phyloP scores from a whole-genome alignment of 768 basidiomycete species.

The Mycena rebaudengoi region DNA sequence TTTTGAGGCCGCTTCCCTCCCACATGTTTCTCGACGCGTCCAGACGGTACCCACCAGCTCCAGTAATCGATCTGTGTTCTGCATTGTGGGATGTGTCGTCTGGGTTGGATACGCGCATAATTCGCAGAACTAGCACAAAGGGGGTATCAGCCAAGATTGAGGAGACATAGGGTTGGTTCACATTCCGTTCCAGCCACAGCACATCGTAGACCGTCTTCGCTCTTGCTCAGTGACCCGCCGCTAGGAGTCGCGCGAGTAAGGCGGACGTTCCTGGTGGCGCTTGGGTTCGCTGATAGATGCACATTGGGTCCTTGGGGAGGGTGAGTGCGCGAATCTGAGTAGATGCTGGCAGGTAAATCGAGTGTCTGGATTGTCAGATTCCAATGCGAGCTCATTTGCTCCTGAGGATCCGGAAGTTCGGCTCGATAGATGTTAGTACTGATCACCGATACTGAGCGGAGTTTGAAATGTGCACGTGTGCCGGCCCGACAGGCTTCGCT shows the following conservation, averaged over 20 bases:
- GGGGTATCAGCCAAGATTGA: background rate
- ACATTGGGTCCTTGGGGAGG: conserved; percentile 47
- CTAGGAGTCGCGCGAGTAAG: conserved; percentile 64
- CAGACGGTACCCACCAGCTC: conserved; percentile 70
- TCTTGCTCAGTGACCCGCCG: conserved; percentile 74
- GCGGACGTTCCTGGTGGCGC: conserved; percentile 60
- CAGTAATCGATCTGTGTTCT: conserved; percentile 62
- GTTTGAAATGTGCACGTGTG: no score
- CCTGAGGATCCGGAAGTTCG: no score
- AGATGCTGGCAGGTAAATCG: conserved; percentile 27
- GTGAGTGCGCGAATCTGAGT: conserved; percentile 52
- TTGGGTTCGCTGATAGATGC: conserved; percentile 18
- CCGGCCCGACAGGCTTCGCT: no score
- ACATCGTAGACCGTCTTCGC: conserved; percentile 71
- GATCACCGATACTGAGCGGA: no score
- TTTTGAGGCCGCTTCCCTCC: conserved; percentile 80
- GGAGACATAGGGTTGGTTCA: conserved; percentile 39
- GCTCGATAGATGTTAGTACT: no score
- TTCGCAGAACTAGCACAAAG: conserved; percentile 64
- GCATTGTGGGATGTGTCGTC: conserved; percentile 41
- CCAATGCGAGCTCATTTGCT: background rate
- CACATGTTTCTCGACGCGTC: conserved; percentile 81
- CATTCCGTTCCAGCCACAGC: conserved; percentile 85
- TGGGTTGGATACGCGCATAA: conserved; percentile 64
- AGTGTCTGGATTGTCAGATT: conserved; percentile 22